Base-by-base conservation (phyloP, 176 grass and related monocot species). In the Ensete glaucum region DNA sequence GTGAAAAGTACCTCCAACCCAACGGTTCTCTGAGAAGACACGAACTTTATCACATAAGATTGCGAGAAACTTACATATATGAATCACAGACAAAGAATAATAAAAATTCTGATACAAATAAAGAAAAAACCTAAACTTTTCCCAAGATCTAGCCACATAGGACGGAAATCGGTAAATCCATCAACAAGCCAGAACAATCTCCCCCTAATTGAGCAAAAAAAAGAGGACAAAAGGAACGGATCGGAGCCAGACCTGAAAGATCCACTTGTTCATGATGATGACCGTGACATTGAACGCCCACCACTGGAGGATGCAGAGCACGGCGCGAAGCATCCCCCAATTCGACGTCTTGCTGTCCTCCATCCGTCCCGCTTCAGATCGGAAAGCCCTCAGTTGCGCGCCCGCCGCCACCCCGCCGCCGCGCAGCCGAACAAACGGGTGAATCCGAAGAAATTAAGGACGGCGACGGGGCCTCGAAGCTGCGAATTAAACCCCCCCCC, bases 201-300 rank as follows among this genome's bases (percentile, higher is more conserved):
- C 16, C 16, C 2, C 43, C 15, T 15, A 50, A n/a, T 11, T 9
- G 16, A 34, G 9, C 1, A 50, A 24, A 54, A 1, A 1, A 16
- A 1, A 50, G 8, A n/a, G 26, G n/a, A 9, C 9, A n/a, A 50
- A 70, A 11, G 8, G 58, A 65, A 21, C 12, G 13, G 60, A 53
- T 58, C 54, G 1, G 51, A 17, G 16, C 11, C 9, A 50, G 34
- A 98, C 90, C 95, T 98, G 95, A 87, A 98, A 93, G 90, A 98
- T 98, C 95, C 90, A 98, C 77, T 98, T 98, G 90, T 98, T 98
- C 84, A 93, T 91, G 84, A 98, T 89, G 88, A 98, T 98, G 77
- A 94, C 95, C 66, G 95, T 87, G 84, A 98, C 90, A 79, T 93
- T 91, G 88, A 98, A 98, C 72, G 68, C 88, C 90, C 95, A 98